Conservation (phyloP, 176 grass and related monocot species). For the Themeda triandra region DNA sequence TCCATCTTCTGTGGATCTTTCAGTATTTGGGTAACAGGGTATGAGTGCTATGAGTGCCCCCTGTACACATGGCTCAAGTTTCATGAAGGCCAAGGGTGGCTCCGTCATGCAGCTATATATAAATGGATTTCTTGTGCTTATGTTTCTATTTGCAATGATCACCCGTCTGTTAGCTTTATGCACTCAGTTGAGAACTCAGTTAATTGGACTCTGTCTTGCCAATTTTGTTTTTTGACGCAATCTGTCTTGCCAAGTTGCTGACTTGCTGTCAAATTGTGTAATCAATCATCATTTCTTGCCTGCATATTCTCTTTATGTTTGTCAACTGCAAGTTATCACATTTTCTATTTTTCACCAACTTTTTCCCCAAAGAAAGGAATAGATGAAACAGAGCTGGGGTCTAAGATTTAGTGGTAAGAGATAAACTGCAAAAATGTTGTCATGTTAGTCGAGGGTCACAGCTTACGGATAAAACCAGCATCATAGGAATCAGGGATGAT, state of each 20-base stretch:
- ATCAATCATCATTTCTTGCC: background rate
- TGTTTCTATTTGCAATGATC: background rate
- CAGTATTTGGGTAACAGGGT: background rate
- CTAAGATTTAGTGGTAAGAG: background rate
- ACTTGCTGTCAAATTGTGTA: background rate
- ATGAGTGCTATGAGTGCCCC: background rate
- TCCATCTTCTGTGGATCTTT: background rate
- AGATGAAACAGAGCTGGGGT: background rate
- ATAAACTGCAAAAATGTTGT: background rate
- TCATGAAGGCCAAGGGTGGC: background rate
- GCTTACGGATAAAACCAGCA: background rate
- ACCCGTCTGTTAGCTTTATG: constrained; percentile 1
- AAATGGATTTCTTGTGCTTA: background rate
- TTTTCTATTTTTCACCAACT: background rate
- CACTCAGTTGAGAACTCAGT: background rate
- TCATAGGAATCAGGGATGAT: background rate
- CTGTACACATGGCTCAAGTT: background rate
- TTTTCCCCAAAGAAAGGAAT: background rate
- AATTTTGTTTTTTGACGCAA: too few species aligned
- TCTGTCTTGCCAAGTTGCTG: too few species aligned
- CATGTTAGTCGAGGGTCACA: background rate
- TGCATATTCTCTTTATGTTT: background rate
- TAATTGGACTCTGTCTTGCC: background rate
- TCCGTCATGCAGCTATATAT: background rate
- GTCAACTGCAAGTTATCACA: background rate